Percentiles rank a stretch among this genome's conserved stretches.
phyloP scores from a whole-genome alignment of 2,329 filamentous ascomycete genomes.

The Orbilia ellipsospora region DNA sequence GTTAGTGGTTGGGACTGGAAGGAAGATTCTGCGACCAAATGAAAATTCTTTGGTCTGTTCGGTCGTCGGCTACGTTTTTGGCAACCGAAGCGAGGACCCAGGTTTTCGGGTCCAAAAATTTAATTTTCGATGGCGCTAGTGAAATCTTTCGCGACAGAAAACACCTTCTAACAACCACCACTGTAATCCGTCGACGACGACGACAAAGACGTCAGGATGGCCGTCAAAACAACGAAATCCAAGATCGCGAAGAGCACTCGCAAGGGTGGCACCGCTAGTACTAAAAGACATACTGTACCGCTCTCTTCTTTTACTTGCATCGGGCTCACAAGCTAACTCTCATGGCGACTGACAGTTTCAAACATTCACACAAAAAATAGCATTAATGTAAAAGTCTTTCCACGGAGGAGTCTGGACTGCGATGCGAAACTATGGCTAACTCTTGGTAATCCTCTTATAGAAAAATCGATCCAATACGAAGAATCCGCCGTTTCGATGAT shows the following conservation, averaged over 20 bases:
- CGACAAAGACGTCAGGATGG: constrained; percentile 34
- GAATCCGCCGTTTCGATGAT: constrained; percentile 85
- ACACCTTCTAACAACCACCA: constrained; percentile 5
- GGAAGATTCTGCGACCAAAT: constrained; percentile 28
- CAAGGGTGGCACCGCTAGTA: constrained; percentile 58
- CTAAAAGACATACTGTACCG: constrained; percentile 57
- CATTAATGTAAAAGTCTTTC: constrained; percentile 54
- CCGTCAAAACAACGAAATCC: constrained; percentile 37
- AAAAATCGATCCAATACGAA: constrained; percentile 85
- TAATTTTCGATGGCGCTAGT: constrained; percentile 44
- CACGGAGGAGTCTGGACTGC: background rate
- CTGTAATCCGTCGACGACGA: background rate
- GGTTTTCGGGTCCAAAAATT: constrained; percentile 29
- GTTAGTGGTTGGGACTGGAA: background rate
- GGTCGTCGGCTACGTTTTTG: constrained; percentile 40
- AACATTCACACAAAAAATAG: constrained; percentile 59
- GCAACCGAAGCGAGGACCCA: constrained; percentile 38
- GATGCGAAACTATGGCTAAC: background rate
- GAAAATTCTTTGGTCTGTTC: constrained; percentile 37
- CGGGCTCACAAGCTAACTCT: constrained; percentile 20
- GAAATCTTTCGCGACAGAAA: constrained; percentile 42
- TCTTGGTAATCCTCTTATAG: constrained; percentile 31
- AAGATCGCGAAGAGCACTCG: constrained; percentile 51
- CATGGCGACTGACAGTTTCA: constrained; percentile 55
- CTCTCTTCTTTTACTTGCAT: background rate